Percentiles rank a stretch among this genome's conserved stretches.
Evolutionary conservation across 306 rosid genomes (phyloP).

Genomic region (Prinsepia uniflora): DNA sequence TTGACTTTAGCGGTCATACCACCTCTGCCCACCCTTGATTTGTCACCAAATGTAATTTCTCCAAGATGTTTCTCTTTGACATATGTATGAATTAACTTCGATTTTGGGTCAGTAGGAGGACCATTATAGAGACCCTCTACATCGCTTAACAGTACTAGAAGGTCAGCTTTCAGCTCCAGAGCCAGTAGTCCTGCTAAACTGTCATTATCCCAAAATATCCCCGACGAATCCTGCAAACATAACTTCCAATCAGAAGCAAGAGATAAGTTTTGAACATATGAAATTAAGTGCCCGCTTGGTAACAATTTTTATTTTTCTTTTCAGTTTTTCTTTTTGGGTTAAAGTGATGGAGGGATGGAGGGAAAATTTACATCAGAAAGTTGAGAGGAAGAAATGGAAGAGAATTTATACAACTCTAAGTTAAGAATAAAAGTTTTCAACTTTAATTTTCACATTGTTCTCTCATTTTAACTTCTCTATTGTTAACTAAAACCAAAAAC

Average conservation of each 20-base stretch:
- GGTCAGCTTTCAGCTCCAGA: slow-evolving; percentile 78
- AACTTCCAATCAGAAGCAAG: slow-evolving; percentile 31
- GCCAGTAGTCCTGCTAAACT: slow-evolving; percentile 85
- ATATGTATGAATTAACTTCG: slow-evolving; percentile 73
- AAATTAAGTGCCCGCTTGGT: neutral
- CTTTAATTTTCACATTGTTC: neutral
- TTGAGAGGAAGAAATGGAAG: neutral
- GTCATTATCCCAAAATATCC: slow-evolving; percentile 92
- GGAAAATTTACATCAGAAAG: neutral
- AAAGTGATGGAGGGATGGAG: neutral
- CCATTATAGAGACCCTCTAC: slow-evolving; percentile 89
- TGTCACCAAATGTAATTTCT: slow-evolving; percentile 81
- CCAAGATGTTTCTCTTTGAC: slow-evolving; percentile 67
- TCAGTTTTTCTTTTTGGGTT: neutral
- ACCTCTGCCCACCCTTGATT: slow-evolving; percentile 81
- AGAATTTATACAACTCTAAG: neutral
- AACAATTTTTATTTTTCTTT: slow-evolving; percentile 7
- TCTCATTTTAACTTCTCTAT: neutral
- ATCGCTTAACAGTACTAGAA: slow-evolving; percentile 78
- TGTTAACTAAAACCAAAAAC: neutral
- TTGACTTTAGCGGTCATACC: slow-evolving; percentile 92
- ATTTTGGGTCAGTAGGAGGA: slow-evolving; percentile 75
- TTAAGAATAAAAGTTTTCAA: neutral
- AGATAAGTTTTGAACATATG: slow-evolving; percentile 10
- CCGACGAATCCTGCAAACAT: slow-evolving; percentile 73